Conservation (phyloP, 1,284 basidiomycete species). For the Rhodotorula mucilaginosa region DNA sequence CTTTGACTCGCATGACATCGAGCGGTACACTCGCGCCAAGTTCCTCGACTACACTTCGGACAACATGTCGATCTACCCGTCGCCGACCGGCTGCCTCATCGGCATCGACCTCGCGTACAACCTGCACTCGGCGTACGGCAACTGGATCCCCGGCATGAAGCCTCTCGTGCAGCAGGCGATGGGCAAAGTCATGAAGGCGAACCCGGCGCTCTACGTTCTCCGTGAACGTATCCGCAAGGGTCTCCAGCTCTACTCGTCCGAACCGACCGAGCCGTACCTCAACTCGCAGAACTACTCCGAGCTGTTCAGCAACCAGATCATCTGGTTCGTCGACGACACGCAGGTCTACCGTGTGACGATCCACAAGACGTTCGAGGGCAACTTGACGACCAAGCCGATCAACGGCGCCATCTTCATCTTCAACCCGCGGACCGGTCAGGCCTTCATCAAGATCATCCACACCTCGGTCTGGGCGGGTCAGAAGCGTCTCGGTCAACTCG, state of each 20-base stretch:
- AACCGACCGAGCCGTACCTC: conserved; percentile 97
- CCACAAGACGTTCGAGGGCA: conserved; percentile 99
- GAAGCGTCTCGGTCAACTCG: conserved; percentile 97
- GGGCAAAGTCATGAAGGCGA: conserved; percentile 99
- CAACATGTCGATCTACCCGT: conserved; percentile 45
- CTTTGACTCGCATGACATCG: conserved; percentile 97
- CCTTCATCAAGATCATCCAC: conserved; percentile 99
- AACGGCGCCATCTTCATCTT: conserved; percentile 99
- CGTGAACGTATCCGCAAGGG: conserved; percentile 98
- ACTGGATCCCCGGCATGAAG: conserved; percentile 99
- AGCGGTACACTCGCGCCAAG: conserved; percentile 94
- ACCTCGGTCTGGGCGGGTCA: conserved; percentile 99
- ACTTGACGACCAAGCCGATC: conserved; percentile 99
- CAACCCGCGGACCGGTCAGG: conserved; percentile 96
- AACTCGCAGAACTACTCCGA: conserved; percentile 71
- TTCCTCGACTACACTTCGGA: conserved; percentile 84
- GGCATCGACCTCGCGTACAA: conserved; percentile 99
- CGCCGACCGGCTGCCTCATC: conserved; percentile 86
- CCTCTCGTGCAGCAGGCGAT: conserved; percentile 97
- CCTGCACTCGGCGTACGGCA: conserved; percentile 97
- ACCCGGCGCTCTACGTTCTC: conserved; percentile 95
- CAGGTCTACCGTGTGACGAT: conserved; percentile 99
- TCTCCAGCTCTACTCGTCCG: conserved; percentile 96
- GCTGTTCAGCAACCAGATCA: conserved; percentile 80
- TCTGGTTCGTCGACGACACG: conserved; percentile 99